These are phyloP conservation scores for Pythium apleroticum DNA, from an alignment of 352 stramenopile species.

Conservation along the genomic window DNA sequence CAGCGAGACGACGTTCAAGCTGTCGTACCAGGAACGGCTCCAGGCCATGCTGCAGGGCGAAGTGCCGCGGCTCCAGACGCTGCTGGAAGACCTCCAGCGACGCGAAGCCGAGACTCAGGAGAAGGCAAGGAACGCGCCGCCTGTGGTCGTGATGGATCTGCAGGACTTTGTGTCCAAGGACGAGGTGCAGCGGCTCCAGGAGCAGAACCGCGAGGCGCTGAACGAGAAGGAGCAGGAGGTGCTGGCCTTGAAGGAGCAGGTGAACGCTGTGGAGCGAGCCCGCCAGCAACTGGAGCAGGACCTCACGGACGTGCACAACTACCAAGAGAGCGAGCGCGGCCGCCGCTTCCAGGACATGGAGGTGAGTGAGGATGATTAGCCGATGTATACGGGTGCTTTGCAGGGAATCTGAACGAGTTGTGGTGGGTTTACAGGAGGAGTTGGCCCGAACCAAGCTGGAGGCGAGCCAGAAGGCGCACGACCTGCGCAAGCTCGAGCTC, in stretches of 20 bases:
- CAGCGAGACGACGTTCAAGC: constrained; percentile 4
- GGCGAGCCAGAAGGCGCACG: constrained; percentile 24
- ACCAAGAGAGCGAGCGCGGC: constrained; percentile 62
- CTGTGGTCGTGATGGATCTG: constrained; percentile 55
- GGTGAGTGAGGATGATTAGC: too few relatives aligned
- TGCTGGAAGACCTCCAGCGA: constrained; percentile 31
- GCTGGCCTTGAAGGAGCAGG: constrained; percentile 29
- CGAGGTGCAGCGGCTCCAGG: constrained; percentile 49
- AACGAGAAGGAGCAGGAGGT: constrained; percentile 34
- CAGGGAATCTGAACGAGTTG: background rate
- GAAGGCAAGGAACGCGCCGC: constrained; percentile 13
- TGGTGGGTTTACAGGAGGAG: constrained; percentile 14
- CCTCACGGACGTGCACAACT: constrained; percentile 66
- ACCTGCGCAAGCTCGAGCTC: constrained; percentile 25
- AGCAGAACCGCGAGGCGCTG: constrained; percentile 42
- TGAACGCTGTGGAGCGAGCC: constrained; percentile 46
- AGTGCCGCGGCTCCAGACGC: constrained; percentile 29
- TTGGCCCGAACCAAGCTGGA: constrained; percentile 24
- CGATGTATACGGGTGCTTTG: too few relatives aligned
- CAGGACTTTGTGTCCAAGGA: constrained; percentile 69
- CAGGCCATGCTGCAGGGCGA: constrained; percentile 29
- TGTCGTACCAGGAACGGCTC: constrained; percentile 59
- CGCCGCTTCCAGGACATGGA: constrained; percentile 63
- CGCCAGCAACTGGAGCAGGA: constrained; percentile 60
- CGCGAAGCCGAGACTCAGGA: constrained; percentile 28